Evolutionary conservation across 176 grass and related monocot species (phyloP), one percentile per base, ranked within the genome.

Genomic region (Guadua angustifolia): DNA sequence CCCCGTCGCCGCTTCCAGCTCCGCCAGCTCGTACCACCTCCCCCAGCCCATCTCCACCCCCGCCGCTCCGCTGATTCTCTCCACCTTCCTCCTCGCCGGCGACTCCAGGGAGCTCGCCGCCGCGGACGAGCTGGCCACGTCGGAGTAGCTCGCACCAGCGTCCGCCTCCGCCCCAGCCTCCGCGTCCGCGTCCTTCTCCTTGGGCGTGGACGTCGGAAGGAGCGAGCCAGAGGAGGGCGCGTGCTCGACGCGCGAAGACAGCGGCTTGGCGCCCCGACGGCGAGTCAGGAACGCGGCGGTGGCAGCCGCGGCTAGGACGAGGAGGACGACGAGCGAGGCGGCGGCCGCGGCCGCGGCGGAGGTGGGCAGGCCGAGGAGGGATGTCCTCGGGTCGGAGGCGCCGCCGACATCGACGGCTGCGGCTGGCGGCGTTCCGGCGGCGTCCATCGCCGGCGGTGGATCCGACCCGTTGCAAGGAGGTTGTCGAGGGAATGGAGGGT

Each of bases 11-110:
- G 81, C 88, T 52, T 94, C 91, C 39, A 99, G 89, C 84, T 96
- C 97, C 52, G 80, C 84, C 47, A 99, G 81, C n/a, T 92, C 60
- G 83, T 92, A 99, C 89, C 97, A 99, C 88, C 97, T 56, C 53
- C 97, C 93, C 97, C 97, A 99, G 69, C 97, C 97, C 61, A 99
- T 88, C 38, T 89, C 83, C 17, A 88, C 84, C 66, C 70, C 86
- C 9, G 63, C 82, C 32, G 55, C 78, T 0, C 68, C 81, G 44
- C 39, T 76, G 64, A 21, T 57, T 73, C 86, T 80, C 45, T 47
- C 87, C n/a, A 50, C 5, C 17, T 74, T 86, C 85, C 49, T 52
- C 73, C 42, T 79, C 77, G 18, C 77, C 24, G 78, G 68, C 4
- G 88, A 88, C 19, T 86, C 83, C 35, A 91, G 68, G 13, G 84